Evolutionary conservation across 805 yeast species (phyloP).

Genomic region (Metschnikowia orientalis): DNA sequence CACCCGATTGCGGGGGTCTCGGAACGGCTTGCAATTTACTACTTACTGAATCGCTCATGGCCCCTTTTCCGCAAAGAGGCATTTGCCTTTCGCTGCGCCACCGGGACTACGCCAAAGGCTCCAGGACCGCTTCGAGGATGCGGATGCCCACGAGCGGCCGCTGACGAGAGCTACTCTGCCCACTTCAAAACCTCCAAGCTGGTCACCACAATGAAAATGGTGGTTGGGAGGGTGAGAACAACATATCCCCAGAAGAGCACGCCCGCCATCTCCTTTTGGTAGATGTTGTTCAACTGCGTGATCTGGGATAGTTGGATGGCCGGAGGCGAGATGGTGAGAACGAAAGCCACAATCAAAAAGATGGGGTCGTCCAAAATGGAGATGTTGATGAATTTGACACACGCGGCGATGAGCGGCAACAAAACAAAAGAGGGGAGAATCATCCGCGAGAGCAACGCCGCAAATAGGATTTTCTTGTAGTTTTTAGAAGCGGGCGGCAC

Average conservation of each 20-base stretch:
- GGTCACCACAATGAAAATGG: conserved; percentile 65
- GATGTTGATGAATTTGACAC: conserved; percentile 59
- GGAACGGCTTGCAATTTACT: too few species aligned
- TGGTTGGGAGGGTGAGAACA: conserved; percentile 68
- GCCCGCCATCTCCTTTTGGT: conserved; percentile 79
- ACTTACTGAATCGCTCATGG: too few species aligned
- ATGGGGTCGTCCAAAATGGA: conserved; percentile 80
- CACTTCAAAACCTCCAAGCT: conserved; percentile 59
- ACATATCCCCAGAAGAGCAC: conserved; percentile 81
- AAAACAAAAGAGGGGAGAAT: conserved; percentile 66
- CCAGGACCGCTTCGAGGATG: not conserved
- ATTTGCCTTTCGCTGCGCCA: too few species aligned
- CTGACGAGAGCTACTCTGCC: conserved; percentile 31
- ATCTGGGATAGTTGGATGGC: conserved; percentile 81
- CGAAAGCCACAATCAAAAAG: conserved; percentile 69
- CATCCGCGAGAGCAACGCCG: conserved; percentile 73
- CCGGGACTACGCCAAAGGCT: not conserved
- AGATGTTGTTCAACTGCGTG: conserved; percentile 69
- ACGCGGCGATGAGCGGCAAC: conserved; percentile 60
- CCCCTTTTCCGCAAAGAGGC: too few species aligned
- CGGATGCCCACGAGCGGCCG: not conserved
- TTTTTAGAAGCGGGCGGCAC: conserved; percentile 62
- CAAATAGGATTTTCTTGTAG: conserved; percentile 59
- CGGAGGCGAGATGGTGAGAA: conserved; percentile 75
- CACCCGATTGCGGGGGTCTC: too few species aligned